Conservation (phyloP, 805 yeast genomes). For the Spencermartinsiella europaea region DNA sequence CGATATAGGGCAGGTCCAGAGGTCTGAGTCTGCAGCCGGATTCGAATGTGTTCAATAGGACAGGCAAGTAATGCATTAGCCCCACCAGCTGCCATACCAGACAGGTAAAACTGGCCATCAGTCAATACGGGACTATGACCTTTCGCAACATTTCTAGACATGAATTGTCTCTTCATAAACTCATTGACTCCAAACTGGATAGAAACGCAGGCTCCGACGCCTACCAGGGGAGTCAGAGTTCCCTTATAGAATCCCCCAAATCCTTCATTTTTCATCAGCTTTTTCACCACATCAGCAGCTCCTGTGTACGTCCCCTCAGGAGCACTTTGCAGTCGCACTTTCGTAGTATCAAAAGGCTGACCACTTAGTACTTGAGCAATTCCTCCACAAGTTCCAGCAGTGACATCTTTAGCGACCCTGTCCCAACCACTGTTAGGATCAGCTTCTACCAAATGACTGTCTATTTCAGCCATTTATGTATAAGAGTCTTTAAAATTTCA, state of each 20-base stretch:
- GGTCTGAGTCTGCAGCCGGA: constrained; percentile 86
- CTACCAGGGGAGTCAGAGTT: constrained; percentile 85
- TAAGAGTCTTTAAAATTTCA: too few species aligned
- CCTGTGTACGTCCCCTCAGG: constrained; percentile 70
- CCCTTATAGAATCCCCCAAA: constrained; percentile 86
- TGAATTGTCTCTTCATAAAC: constrained; percentile 78
- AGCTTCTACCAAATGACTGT: constrained; percentile 22
- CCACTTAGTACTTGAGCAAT: constrained; percentile 93
- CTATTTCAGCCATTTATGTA: constrained; percentile 24
- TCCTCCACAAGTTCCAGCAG: constrained; percentile 94
- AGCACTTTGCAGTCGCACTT: constrained; percentile 87
- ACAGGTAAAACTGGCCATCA: constrained; percentile 62
- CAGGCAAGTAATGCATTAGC: constrained; percentile 85
- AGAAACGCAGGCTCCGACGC: constrained; percentile 96
- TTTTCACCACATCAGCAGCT: constrained; percentile 70
- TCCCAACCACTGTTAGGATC: constrained; percentile 20
- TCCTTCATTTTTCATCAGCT: constrained; percentile 75
- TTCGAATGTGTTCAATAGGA: constrained; percentile 94
- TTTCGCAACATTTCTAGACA: constrained; percentile 37
- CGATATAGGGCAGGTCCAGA: constrained; percentile 45
- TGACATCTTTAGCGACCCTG: constrained; percentile 65
- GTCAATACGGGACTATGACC: constrained; percentile 39
- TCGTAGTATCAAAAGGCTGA: constrained; percentile 94
- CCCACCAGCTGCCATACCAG: constrained; percentile 91
- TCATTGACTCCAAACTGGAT: constrained; percentile 95